Evolutionary conservation across 2,329 filamentous ascomycete genomes (phyloP).

Genomic region (Hypomyces perniciosus): DNA sequence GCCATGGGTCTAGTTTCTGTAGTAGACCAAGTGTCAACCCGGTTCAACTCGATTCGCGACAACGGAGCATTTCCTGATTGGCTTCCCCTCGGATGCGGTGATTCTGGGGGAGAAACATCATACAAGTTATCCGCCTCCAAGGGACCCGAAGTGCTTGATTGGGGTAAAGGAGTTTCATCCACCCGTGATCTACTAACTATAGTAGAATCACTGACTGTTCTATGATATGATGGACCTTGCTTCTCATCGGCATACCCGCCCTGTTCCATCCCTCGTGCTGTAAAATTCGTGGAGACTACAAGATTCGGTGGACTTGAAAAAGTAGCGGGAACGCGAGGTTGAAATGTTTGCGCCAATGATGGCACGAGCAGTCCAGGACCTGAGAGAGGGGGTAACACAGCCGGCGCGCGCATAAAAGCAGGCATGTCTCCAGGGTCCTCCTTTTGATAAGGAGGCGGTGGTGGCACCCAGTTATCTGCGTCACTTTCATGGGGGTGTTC

Average conservation of each 20-base stretch:
- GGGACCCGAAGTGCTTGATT: conserved; percentile 26
- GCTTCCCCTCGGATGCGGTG: conserved; percentile 24
- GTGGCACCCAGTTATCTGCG: conserved; percentile 82
- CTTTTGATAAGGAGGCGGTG: conserved; percentile 72
- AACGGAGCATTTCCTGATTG: conserved; percentile 2
- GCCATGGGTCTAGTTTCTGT: neutral
- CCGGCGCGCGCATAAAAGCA: conserved; percentile 47
- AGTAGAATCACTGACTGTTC: conserved; percentile 32
- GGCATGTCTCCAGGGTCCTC: conserved; percentile 55
- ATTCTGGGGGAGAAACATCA: conserved; percentile 41
- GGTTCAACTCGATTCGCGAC: conserved; percentile 9
- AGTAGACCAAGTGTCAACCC: neutral
- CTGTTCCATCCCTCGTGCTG: neutral
- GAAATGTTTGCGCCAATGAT: neutral
- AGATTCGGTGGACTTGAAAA: neutral
- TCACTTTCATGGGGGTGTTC: conserved; percentile 82
- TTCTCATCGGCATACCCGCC: neutral
- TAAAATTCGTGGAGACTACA: neutral
- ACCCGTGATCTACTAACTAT: conserved; percentile 20
- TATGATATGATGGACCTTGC: conserved; percentile 24
- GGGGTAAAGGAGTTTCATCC: conserved; percentile 23
- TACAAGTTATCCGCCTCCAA: conserved; percentile 35
- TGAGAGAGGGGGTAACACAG: conserved; percentile 28
- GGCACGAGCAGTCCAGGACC: neutral
- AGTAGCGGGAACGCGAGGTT: neutral